Base-by-base conservation (phyloP, 169 alveolate species). In the Perkinsus olseni region DNA sequence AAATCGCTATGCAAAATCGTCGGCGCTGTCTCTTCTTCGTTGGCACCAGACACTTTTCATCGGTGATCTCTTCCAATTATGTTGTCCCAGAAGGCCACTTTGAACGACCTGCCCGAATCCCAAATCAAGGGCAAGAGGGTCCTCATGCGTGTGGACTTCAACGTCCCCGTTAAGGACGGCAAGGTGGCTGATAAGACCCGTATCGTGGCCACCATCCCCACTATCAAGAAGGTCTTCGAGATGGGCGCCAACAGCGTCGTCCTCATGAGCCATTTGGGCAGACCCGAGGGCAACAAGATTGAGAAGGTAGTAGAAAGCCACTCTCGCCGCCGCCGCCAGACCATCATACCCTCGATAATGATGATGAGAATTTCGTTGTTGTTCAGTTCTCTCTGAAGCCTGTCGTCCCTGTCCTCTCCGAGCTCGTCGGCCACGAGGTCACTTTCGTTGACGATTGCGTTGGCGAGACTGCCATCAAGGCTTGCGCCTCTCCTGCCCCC, bases 121-220 rank as follows among this genome's bases (percentile, higher is more conserved):
- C 37, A 74, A 1, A 40, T 93, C 74, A 74, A 39, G 48, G 98
- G 97, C 40, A 96, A 98, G 94, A 95, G 99, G 92, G 98, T 99
- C 20, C 94, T 98, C 51, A 96, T 99, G 94, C 95, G 99, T 92
- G 99, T 97, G 31, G 99, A 99, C 95, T 97, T 97, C 96, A 99
- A 99, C 95, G 99, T 98, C 28, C 99, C 99, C 37, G 95, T 99
- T 6, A 95, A 96, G 93, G 98, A 96, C 28, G 99, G 99, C 20
- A 92, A 74, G 8, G 96, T 98, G 20, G 94, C 97, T 17, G 99
- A 99, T 94, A 95, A 95, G 91, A 98, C 99, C 38, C 94, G 99
- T 74, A 98, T 99, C 91, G 91, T 95, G 13, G 98, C 99, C 17
- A 96, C 99, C 38, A 91, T 98, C 36, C 99, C 99, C 36, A 97